Percentiles rank a stretch among this genome's conserved stretches.
These are phyloP conservation scores for Saccharomycopsis javanensis DNA, from an alignment of 805 yeast species.

Conservation along the genomic window DNA sequence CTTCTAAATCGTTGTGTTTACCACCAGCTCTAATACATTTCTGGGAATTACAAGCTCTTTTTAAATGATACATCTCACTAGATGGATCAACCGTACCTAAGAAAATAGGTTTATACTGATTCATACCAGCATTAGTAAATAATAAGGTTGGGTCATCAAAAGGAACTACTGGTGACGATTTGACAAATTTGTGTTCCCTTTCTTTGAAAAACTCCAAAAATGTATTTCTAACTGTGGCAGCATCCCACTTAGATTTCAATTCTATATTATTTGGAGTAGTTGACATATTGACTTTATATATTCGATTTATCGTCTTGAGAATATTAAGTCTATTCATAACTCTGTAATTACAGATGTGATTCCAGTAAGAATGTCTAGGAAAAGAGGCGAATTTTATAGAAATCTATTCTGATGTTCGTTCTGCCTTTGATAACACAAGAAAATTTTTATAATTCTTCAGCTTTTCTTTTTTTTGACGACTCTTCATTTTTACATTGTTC, in stretches of 20 bases:
- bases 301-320: neutral
- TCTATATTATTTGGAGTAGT: neutral
- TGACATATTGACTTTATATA: neutral
- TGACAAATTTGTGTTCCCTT: conserved; percentile 67
- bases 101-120: conserved; percentile 96
- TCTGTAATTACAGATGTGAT: neutral
- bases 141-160: conserved; percentile 95
- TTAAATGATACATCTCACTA: conserved; percentile 72
- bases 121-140: conserved; percentile 99
- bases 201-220: conserved; percentile 73
- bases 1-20: conserved; percentile 95
- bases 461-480: neutral
- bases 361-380: too few species aligned
- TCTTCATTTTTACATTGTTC: neutral
- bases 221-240: conserved; percentile 42
- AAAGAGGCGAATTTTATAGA: neutral
- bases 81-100: conserved; percentile 96
- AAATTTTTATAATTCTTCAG: neutral
- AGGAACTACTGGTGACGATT: conserved; percentile 92
- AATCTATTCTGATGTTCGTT: neutral
- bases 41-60: conserved; percentile 90
- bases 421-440: neutral
- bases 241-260: conserved; percentile 33
- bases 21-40: conserved; percentile 99
- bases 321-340: neutral